Evolutionary conservation across 768 basidiomycete species (phyloP), one percentile per base, ranked within the genome.

Genomic region (Kwoniella dendrophila): DNA sequence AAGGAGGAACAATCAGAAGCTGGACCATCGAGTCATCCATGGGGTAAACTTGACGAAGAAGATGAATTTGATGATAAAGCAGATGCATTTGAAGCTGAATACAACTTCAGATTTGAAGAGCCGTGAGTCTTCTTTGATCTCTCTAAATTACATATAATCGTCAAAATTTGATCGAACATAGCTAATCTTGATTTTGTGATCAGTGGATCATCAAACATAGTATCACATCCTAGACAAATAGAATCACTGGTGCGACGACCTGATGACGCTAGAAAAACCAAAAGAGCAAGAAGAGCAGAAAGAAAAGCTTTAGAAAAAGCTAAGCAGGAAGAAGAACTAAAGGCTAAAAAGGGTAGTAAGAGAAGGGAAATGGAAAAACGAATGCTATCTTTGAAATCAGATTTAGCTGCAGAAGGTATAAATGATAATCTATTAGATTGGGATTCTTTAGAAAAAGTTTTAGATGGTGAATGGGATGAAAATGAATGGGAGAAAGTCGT

Each of bases 71-170:
- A 96, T 56, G 91, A 95, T 44, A 86, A 90, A 64, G 89, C 87
- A 4, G 94, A 96, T 29, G 85, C 86, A 44, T 99, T 97, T 67
- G 96, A 99, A 81, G 86, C 86, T n/a, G 90, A 89, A 16, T 99
- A 97, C 81, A 98, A 98, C 79, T 96, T 96, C 81, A 87, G 96
- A 55, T 99, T 92, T 77, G 95, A 99, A 78, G 95, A 99, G 79
- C 89, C 90, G 86, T 92, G 72, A 71, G 92, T 86, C 26, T 27
- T 22, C 6, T 24, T 45, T n/a, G 32, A 12, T 10, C 41, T 11
- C 51, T 44, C 11, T 8, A 14, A 5, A n/a, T 43, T 43, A 43
- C 12, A 27, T 18, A 41, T 12, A 32, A 57, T 11, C 26, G 14
- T 27, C 27, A 12, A 40, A 24, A 40, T 10, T 16, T 51, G 29